Conservation (phyloP, 352 stramenopile genomes). For the Blastocystis sp. region DNA sequence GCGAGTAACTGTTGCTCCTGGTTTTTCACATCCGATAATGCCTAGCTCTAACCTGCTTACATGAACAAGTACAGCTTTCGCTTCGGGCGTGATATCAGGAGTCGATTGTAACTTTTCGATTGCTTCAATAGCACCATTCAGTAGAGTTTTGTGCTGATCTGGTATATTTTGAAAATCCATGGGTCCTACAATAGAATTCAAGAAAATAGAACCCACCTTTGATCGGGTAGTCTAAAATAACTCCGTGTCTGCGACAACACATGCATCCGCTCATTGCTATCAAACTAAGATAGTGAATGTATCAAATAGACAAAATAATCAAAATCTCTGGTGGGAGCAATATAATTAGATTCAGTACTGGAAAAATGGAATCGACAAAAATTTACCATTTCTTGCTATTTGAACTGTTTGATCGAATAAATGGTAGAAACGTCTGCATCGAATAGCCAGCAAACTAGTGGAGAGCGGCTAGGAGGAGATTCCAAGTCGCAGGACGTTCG, state of each 20-base stretch:
- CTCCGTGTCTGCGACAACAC: background rate
- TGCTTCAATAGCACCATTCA: background rate
- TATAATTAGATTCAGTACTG: background rate
- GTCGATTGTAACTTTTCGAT: background rate
- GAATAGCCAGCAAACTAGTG: background rate
- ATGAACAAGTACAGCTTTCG: background rate
- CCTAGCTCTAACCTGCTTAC: background rate
- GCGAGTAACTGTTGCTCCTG: background rate
- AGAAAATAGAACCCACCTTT: background rate
- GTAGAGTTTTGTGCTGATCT: background rate
- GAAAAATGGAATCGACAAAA: background rate
- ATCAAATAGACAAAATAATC: background rate
- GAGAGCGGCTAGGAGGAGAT: constrained; percentile 31
- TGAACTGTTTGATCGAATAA: background rate
- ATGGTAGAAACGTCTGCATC: background rate
- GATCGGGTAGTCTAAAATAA: background rate
- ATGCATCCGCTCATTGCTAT: background rate
- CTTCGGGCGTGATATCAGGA: background rate
- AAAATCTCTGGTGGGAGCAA: background rate
- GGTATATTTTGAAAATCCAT: background rate
- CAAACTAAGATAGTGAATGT: background rate
- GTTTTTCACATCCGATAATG: background rate
- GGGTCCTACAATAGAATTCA: background rate
- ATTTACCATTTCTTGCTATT: background rate
- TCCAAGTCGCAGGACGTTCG: constrained; percentile 95